Evolutionary conservation across 2,329 filamentous ascomycete genomes (phyloP).

Genomic region (Fusarium xylarioides): DNA sequence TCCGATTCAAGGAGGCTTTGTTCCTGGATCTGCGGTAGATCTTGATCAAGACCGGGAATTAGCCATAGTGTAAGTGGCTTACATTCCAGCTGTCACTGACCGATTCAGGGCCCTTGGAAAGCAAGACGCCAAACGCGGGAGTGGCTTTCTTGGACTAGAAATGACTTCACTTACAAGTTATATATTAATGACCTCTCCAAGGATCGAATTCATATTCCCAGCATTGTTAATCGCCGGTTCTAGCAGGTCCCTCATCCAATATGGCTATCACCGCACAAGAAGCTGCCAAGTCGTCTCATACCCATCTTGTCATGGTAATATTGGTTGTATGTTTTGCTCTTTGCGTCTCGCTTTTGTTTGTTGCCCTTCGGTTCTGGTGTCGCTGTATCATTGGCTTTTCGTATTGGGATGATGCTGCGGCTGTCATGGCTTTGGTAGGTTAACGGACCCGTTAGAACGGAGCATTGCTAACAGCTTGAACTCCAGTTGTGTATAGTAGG

Average conservation of each 20-base stretch:
- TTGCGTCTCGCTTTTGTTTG: background rate
- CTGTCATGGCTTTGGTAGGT: conserved; percentile 11
- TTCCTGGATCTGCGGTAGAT: background rate
- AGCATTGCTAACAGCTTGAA: background rate
- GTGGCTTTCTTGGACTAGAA: background rate
- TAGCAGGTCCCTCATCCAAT: no score
- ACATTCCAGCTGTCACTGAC: background rate
- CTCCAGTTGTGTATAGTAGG: conserved; percentile 11
- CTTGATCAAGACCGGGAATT: background rate
- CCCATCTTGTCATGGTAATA: background rate
- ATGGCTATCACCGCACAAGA: background rate
- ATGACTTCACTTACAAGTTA: background rate
- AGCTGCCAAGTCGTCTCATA: background rate
- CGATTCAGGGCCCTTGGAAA: background rate
- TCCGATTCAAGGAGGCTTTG: background rate
- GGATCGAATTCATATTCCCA: background rate
- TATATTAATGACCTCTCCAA: background rate
- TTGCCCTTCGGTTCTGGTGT: conserved; percentile 19
- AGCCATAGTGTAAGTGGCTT: background rate
- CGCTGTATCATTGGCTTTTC: background rate
- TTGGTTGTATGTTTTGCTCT: background rate
- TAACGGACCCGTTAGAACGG: no score
- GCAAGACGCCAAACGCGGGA: background rate
- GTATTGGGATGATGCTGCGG: conserved; percentile 23
- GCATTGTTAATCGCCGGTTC: background rate